phyloP scores from a whole-genome alignment of 2,329 filamentous ascomycete species.

The Coniochaeta prunicola region DNA sequence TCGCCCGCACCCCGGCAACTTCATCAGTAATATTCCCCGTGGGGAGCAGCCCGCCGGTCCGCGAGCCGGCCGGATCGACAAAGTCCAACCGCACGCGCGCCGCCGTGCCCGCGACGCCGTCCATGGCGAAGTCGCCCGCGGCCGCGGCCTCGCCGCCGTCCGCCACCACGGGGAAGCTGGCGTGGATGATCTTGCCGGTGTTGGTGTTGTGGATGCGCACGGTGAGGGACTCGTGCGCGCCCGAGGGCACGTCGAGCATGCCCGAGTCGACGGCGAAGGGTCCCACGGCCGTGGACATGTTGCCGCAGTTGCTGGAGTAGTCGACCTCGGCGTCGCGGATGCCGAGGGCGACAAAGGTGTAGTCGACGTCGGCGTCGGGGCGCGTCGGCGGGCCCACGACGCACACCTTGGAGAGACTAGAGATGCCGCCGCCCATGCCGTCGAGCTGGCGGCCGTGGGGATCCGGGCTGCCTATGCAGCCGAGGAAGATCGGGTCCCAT shows the following conservation, averaged over 20 bases:
- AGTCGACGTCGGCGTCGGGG: slow-evolving; percentile 24
- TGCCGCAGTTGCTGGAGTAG: slow-evolving; percentile 67
- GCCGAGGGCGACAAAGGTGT: slow-evolving; percentile 65
- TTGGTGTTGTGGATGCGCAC: slow-evolving; percentile 66
- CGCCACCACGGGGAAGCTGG: slow-evolving; percentile 27
- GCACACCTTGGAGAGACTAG: slow-evolving; percentile 64
- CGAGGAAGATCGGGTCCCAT: slow-evolving; percentile 17
- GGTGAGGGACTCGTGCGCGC: slow-evolving; percentile 13
- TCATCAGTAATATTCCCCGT: slow-evolving; percentile 27
- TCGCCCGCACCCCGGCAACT: slow-evolving; percentile 22
- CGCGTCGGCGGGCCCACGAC: slow-evolving; percentile 42
- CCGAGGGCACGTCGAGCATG: slow-evolving; percentile 19
- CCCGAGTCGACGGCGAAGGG: slow-evolving; percentile 55
- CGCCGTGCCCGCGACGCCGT: slow-evolving; percentile 29
- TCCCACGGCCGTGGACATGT: slow-evolving; percentile 62
- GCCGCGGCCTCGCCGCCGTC: slow-evolving; percentile 18
- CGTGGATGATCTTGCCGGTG: slow-evolving; percentile 47
- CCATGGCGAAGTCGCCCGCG: slow-evolving; percentile 27
- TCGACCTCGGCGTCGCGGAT: slow-evolving; percentile 55
- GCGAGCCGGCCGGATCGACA: slow-evolving; percentile 29
- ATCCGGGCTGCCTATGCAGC: slow-evolving; percentile 62
- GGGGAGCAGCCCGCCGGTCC: slow-evolving; percentile 27
- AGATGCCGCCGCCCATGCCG: slow-evolving; percentile 63
- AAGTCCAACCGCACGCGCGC: slow-evolving; percentile 30
- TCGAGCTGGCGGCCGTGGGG: slow-evolving; percentile 62